Base-by-base conservation (phyloP, 371 early-diverging fungal species). In the Coemansia sp. region DNA sequence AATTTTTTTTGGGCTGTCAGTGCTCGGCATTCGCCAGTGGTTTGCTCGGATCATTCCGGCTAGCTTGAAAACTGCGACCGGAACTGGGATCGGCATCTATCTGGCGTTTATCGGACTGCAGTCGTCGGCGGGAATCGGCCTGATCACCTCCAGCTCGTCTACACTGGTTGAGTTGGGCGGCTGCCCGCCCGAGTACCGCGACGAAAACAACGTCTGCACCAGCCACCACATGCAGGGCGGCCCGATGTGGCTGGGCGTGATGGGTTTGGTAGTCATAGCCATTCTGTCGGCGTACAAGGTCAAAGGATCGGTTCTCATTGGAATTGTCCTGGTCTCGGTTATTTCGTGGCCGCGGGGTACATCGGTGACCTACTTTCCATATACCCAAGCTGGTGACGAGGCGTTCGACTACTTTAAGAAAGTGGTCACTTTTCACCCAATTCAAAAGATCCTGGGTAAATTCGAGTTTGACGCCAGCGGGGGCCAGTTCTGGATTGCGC, bases 11-110 rank as follows among this genome's bases (percentile, higher is more conserved):
- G 55, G 85, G 3, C 81, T 92, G 6, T 85, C 90, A 2, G 75
- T 89, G 33, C 68, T 91, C 31, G 91, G 91, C 55, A 78, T 90
- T 26, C 89, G 92, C 38, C 91, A 91, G 71, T 86, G 86, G 85
- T 80, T 91, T 45, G 89, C 89, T 10, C 81, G 86, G 34, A 66
- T 86, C 56, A 87, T 91, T 31, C 91, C 91, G 2, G 80, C 81
- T 70, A 81, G 84, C 56, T 84, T 90, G 59, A 90, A 88, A 66
- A 79, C 86, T 10, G 90, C 90, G 9, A 86, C 87, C 59, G 86
- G 87, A 5, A 84, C 87, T 39, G 92, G 92, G 45, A 91, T 91
- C 61, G 92, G 92, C 6, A 66, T 91, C 0, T 90, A 86, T 58
- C 77, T 90, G 39, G 81, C 86, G 47, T 88, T 89, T 50, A 90